A percentile compares a stretch with the other conserved stretches of the same genome.
Evolutionary conservation across 2,329 filamentous ascomycete species (phyloP).

Genomic region (Alternaria viburni): DNA sequence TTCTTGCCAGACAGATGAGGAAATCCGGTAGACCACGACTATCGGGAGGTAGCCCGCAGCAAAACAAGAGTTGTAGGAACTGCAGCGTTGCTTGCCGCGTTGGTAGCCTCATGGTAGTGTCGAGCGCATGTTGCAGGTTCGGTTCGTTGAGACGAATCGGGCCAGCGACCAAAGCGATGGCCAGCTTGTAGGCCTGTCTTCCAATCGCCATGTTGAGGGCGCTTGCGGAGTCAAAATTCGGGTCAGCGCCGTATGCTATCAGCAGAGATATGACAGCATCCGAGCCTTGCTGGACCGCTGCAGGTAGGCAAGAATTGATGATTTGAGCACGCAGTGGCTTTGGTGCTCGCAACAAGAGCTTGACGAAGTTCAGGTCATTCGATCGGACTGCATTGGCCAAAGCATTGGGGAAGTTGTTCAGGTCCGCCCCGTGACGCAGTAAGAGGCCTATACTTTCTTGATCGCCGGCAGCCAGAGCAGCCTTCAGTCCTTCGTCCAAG

Average conservation of each 20-base stretch:
- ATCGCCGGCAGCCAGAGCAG: constrained; percentile 41
- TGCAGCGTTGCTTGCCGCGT: constrained; percentile 34
- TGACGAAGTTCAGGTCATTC: constrained; percentile 38
- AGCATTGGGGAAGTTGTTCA: constrained; percentile 39
- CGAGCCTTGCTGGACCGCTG: constrained; percentile 42
- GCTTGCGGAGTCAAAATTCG: constrained; percentile 43
- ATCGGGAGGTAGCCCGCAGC: constrained; percentile 39
- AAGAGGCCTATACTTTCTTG: constrained; percentile 42
- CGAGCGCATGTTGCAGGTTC: constrained; percentile 39
- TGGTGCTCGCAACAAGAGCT: constrained; percentile 40
- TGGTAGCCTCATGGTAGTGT: constrained; percentile 37
- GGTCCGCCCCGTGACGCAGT: constrained; percentile 43
- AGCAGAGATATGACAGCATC: constrained; percentile 37
- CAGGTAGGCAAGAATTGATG: constrained; percentile 41
- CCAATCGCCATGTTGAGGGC: constrained; percentile 42
- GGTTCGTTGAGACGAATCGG: constrained; percentile 27
- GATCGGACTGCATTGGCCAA: constrained; percentile 41
- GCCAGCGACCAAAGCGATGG: constrained; percentile 38
- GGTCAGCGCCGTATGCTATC: constrained; percentile 43
- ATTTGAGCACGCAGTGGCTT: constrained; percentile 39
- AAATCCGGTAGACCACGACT: constrained; percentile 36
- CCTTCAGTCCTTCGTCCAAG: constrained; percentile 42
- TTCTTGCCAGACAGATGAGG: constrained; percentile 36
- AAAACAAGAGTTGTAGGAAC: constrained; percentile 42
- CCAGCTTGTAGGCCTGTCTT: constrained; percentile 36